Percentiles rank a stretch among this genome's conserved stretches.
These are phyloP conservation scores for Aspergillus sp. DNA, from an alignment of 2,329 filamentous ascomycete genomes.

Conservation along the genomic window DNA sequence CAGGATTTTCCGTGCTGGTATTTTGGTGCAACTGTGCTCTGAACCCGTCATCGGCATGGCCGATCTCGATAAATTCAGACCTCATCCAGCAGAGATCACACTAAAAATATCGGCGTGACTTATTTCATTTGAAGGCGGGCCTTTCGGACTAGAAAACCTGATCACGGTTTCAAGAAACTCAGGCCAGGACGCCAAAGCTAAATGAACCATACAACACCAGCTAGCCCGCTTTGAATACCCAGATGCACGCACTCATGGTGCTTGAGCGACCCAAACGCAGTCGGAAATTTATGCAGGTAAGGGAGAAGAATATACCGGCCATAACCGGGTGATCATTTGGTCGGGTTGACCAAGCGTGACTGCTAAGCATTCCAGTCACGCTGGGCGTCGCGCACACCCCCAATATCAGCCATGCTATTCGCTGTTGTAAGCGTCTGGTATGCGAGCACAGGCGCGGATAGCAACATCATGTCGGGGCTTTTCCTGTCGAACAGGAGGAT, in stretches of 20 bases:
- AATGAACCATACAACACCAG: neutral
- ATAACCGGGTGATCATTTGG: neutral
- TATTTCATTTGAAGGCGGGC: neutral
- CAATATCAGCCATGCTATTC: conserved; percentile 5
- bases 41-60: conserved; percentile 16
- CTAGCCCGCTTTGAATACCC: neutral
- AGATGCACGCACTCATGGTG: conserved; percentile 1
- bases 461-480: neutral
- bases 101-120: neutral
- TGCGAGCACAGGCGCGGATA: conserved; percentile 10
- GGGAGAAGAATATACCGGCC: conserved; percentile 3
- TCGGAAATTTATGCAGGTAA: neutral
- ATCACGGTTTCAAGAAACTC: neutral
- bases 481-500: neutral
- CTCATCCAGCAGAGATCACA: conserved; percentile 16
- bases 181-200: neutral
- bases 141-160: neutral
- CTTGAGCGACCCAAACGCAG: conserved; percentile 3
- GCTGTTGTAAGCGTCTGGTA: conserved; percentile 8
- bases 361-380: conserved; percentile 12
- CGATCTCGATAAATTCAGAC: conserved; percentile 15
- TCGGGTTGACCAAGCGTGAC: conserved; percentile 1
- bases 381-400: conserved; percentile 4
- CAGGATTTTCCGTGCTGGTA: conserved; percentile 10
- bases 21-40: conserved; percentile 9